A percentile compares a stretch with the other conserved stretches of the same genome.
These are phyloP conservation scores for Lepidium sativum DNA, from an alignment of 345 rosid species.

Conservation along the genomic window DNA sequence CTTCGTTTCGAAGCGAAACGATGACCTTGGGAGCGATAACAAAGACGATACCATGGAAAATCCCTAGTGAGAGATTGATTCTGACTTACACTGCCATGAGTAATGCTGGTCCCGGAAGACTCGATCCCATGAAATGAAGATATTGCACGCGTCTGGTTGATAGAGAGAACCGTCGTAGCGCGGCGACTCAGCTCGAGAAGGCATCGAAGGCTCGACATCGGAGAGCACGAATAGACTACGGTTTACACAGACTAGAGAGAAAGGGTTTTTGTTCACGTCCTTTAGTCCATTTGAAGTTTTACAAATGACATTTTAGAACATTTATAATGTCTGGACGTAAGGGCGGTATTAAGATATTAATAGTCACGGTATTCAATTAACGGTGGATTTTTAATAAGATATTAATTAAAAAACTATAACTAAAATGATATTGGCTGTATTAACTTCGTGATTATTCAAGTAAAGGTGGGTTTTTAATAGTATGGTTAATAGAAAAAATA, in stretches of 20 bases:
- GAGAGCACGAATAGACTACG: conserved; percentile 18
- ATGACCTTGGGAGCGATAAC: conserved; percentile 25
- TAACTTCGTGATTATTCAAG: no score
- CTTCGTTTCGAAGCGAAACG: conserved; percentile 38
- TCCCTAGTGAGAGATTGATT: conserved; percentile 5
- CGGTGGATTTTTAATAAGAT: no score
- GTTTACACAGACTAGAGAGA: conserved; percentile 14
- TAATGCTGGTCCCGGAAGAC: conserved; percentile 4
- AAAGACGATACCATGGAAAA: conserved; percentile 4
- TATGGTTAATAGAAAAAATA: no score
- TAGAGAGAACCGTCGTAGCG: conserved; percentile 29
- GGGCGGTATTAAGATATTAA: no score
- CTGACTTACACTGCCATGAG: not conserved
- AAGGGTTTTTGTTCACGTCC: conserved; percentile 6
- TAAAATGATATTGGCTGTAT: no score
- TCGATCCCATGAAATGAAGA: not conserved
- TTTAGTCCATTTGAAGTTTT: not conserved
- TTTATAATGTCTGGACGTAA: no score
- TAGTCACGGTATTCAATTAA: no score
- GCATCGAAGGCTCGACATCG: conserved; percentile 70
- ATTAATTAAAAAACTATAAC: no score
- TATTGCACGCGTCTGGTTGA: conserved; percentile 14
- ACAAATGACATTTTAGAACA: no score
- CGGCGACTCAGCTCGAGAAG: conserved; percentile 46
- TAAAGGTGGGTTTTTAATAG: no score